Base-by-base conservation (phyloP, 139 green algal genomes). In the Closterium sp. region DNA sequence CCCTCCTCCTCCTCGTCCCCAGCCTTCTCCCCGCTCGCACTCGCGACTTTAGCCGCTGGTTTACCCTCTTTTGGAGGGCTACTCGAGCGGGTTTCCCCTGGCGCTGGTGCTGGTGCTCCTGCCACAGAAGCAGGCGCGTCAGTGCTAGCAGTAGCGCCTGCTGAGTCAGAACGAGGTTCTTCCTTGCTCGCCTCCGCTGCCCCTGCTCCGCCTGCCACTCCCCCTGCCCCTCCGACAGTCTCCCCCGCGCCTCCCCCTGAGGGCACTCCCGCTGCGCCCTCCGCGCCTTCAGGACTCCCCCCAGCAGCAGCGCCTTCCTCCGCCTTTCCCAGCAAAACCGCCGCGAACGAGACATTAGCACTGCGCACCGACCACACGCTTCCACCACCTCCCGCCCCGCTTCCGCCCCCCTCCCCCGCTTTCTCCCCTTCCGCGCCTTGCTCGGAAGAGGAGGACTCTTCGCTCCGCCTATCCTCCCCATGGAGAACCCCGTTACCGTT, bases 341-440 rank as follows among this genome's bases (percentile, higher is more conserved):
- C 89, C 7, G 89, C 89, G 42, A 92, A 92, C 27, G 89, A 92
- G 17, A 92, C 89, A 27, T 87, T 62, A 19, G 85, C 86, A 3
- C 29, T 28, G 6, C 29, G 86, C 21, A 89, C 29, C 24, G 29
- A 22, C 86, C 86, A 89, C 30, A 31, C 30, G 9, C 89, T 70
- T 2, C 86, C n/a, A 11, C 89, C 89, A 89, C 89, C 70, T 22
- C 86, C 29, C 29, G 29, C 86, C 19, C 32, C 29, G 34, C 88
- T 22, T 31, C 7, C 28, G 32, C 22, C 32, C 24, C 88, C 19
- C 34, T 90, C 34, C 27, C 85, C 87, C 42, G 28, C 87, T 50
- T 30, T 50, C 73, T 28, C 87, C 87, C 87, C 31, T 31, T 50
- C 87, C 30, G 11, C 87, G 9, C 31, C 87, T 62, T n/a, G 29